phyloP scores from a whole-genome alignment of 345 rosid species.

The Sisymbrium irio region DNA sequence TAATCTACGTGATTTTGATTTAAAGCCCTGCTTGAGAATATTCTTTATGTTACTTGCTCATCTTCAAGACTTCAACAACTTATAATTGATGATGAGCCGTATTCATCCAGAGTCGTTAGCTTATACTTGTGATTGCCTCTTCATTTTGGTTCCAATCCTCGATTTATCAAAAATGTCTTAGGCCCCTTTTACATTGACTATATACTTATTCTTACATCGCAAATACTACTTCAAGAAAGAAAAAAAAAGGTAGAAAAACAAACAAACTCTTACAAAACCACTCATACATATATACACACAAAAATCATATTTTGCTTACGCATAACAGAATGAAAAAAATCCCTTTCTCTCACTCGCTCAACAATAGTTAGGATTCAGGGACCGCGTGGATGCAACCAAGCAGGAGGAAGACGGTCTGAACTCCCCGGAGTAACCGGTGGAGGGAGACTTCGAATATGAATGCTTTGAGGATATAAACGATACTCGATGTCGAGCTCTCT shows the following conservation, averaged over 20 bases:
- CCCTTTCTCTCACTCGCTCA: not conserved
- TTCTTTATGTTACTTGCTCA: too few species aligned
- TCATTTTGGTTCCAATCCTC: not conserved
- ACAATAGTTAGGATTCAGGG: slow-evolving; percentile 2
- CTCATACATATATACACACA: slow-evolving; percentile 7
- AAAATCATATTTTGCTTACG: not conserved
- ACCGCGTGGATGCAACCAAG: slow-evolving; percentile 35
- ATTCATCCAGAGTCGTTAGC: not conserved
- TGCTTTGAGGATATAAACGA: slow-evolving; percentile 59
- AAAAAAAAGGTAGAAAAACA: not conserved
- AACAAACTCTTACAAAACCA: not conserved
- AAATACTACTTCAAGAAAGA: not conserved
- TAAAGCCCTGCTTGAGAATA: not conserved
- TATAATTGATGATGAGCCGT: not conserved
- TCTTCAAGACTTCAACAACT: not conserved
- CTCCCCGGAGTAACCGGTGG: slow-evolving; percentile 17
- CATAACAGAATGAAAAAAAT: not conserved
- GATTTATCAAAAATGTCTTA: not conserved
- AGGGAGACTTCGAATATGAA: slow-evolving; percentile 58
- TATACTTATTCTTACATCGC: not conserved
- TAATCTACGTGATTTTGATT: too few species aligned
- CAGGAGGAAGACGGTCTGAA: slow-evolving; percentile 46
- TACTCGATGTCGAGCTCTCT: slow-evolving; percentile 77
- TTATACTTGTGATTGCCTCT: not conserved
- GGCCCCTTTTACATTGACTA: not conserved